Conservation (phyloP, 768 basidiomycete species). For the Brasilioporus rufonigricans region DNA sequence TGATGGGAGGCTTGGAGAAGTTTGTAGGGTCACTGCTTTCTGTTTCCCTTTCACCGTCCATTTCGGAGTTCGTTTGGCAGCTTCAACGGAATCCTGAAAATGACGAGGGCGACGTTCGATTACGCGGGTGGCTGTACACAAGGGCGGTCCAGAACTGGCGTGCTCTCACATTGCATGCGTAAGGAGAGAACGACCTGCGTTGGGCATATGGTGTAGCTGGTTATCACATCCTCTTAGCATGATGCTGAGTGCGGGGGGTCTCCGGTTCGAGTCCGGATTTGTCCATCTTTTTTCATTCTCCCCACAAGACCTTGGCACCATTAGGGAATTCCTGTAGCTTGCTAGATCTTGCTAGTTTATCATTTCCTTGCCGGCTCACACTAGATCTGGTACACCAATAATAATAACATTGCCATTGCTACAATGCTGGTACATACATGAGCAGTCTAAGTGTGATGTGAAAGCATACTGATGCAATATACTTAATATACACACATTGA, state of each 20-base stretch:
- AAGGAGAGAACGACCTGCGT: not conserved
- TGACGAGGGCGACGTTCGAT: slow-evolving; percentile 27
- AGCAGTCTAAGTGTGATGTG: too few relatives aligned
- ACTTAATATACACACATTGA: too few relatives aligned
- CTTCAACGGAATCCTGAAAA: slow-evolving; percentile 22
- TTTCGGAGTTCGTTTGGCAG: slow-evolving; percentile 13
- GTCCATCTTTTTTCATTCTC: slow-evolving; percentile 28
- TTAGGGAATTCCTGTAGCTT: too few relatives aligned
- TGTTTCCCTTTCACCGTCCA: slow-evolving; percentile 23
- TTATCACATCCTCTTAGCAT: slow-evolving; percentile 42
- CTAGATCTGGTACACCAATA: too few relatives aligned
- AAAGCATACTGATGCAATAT: too few relatives aligned
- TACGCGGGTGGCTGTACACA: slow-evolving; percentile 26
- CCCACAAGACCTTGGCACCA: too few relatives aligned
- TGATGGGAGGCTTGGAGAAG: not conserved
- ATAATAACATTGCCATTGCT: too few relatives aligned
- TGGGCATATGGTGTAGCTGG: slow-evolving; percentile 40
- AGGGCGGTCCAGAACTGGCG: not conserved
- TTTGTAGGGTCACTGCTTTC: not conserved
- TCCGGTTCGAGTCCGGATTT: slow-evolving; percentile 41
- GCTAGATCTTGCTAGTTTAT: too few relatives aligned
- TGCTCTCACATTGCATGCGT: slow-evolving; percentile 4
- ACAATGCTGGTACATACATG: too few relatives aligned
- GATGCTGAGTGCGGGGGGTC: slow-evolving; percentile 36
- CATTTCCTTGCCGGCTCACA: too few relatives aligned